These are phyloP conservation scores for Massarina eburnea DNA, from an alignment of 2,329 filamentous ascomycete genomes.

Conservation along the genomic window DNA sequence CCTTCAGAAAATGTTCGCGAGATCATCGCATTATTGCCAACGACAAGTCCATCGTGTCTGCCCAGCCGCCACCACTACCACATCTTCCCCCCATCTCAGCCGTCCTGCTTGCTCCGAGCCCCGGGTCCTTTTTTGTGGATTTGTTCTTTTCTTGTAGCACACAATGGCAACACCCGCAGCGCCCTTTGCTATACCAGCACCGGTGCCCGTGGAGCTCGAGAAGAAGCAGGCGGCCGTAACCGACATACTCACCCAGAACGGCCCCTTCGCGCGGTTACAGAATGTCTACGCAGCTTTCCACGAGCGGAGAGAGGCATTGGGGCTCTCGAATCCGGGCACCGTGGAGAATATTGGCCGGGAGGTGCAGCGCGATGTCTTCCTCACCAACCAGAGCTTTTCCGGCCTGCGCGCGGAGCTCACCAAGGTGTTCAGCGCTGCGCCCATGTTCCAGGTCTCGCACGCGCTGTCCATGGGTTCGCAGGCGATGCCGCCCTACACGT, in stretches of 20 bases:
- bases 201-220: conserved; percentile 31
- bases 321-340: conserved; percentile 87
- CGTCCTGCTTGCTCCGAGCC: conserved; percentile 10
- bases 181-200: conserved; percentile 18
- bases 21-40: neutral
- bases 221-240: conserved; percentile 39
- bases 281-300: conserved; percentile 82
- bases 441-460: conserved; percentile 96
- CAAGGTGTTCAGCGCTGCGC: conserved; percentile 91
- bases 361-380: conserved; percentile 93
- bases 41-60: conserved; percentile 13
- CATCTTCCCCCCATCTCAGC: conserved; percentile 19
- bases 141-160: neutral
- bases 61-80: neutral
- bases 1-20: conserved; percentile 29
- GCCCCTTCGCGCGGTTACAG: conserved; percentile 69
- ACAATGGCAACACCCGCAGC: conserved; percentile 8
- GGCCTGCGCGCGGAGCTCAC: conserved; percentile 94
- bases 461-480: conserved; percentile 91
- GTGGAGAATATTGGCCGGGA: conserved; percentile 88
- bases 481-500: conserved; percentile 89
- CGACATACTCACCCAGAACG: conserved; percentile 75
- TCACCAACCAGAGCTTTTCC: conserved; percentile 96
- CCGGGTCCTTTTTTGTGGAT: conserved; percentile 7
- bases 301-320: conserved; percentile 82